Evolutionary conservation across 805 yeast species (phyloP), one percentile per base, ranked within the genome.

Genomic region (Wickerhamiella kurtzmanii): DNA sequence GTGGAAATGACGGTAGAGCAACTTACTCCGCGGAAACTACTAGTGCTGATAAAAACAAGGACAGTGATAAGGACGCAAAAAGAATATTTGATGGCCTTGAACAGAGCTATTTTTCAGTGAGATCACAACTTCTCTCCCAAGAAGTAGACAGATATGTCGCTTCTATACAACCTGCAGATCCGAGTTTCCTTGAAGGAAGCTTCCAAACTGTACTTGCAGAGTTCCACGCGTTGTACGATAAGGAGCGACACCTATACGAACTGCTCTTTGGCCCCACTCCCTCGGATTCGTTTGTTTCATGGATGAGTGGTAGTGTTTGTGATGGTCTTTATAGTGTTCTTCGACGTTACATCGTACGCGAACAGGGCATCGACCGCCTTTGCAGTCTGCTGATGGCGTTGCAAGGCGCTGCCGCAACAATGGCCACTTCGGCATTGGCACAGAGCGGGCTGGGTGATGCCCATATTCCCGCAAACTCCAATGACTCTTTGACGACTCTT

Each of bases 261-360:
- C 63, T 66, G 37, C 71, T 80, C 35, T 82, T 84, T 58, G 64
- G 52, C 22, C 18, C 61, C 43, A 57, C 52, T 2, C 64, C 69
- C 37, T 50, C 56, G 13, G 48, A 59, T 44, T 56, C 58, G 19
- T 60, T 83, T 42, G 72, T 74, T 47, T 63, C 65, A 4, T 85
- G 84, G 78, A 73, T 82, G 50, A 25, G 32, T 25, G 74, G 72
- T 41, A 71, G 69, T 20, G 55, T 86, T 2, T 68, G 84, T 28
- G 95, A 86, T 35, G 92, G 95, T 0, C 64, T 88, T 21, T 82
- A 87, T 56, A 89, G 83, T 52, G 62, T 70, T 2, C 60, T 85
- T 35, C 71, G 96, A 52, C 74, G 77, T 48, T 69, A 72, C 43
- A 75, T 86, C 1, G 68, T 87, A 38, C 74, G 80, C 48, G 96